Conservation (phyloP, 768 basidiomycete species). For the Crucibulum laeve region DNA sequence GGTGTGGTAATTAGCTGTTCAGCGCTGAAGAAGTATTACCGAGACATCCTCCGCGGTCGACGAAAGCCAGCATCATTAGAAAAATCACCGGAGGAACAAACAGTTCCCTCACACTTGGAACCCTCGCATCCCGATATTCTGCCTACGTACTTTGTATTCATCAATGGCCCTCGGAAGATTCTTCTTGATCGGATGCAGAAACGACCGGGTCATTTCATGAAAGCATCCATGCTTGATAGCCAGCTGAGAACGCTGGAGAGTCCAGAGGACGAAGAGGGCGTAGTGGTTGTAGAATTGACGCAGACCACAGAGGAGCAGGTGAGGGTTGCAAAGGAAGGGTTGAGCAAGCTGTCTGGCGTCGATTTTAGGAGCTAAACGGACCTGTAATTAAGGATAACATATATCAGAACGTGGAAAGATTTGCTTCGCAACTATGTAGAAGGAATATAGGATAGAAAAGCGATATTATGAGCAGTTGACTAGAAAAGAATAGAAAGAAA, state of each 20-base stretch:
- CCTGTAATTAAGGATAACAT: no score
- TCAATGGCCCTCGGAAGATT: slow-evolving; percentile 53
- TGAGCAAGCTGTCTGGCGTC: slow-evolving; percentile 20
- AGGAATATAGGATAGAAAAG: no score
- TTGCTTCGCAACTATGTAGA: no score
- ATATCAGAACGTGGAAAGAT: no score
- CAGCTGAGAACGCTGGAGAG: slow-evolving; percentile 70
- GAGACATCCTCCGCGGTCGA: slow-evolving; percentile 73
- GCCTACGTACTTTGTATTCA: slow-evolving; percentile 78
- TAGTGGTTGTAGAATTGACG: slow-evolving; percentile 57
- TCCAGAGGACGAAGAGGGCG: slow-evolving; percentile 63
- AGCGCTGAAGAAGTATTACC: slow-evolving; percentile 75
- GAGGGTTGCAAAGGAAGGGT: slow-evolving; percentile 32
- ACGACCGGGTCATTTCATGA: slow-evolving; percentile 79
- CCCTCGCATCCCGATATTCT: slow-evolving; percentile 26
- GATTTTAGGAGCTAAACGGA: not conserved
- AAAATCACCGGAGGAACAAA: slow-evolving; percentile 15
- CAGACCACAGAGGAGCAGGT: slow-evolving; percentile 57
- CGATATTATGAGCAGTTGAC: no score
- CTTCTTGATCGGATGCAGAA: slow-evolving; percentile 60
- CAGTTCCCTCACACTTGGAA: slow-evolving; percentile 18
- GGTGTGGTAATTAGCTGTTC: slow-evolving; percentile 88
- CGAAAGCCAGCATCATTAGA: slow-evolving; percentile 11
- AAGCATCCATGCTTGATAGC: slow-evolving; percentile 74
- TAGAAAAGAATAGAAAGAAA: no score